phyloP scores from a whole-genome alignment of 1,139 yeast genomes.

The Saccharomycopsis hybrid region DNA sequence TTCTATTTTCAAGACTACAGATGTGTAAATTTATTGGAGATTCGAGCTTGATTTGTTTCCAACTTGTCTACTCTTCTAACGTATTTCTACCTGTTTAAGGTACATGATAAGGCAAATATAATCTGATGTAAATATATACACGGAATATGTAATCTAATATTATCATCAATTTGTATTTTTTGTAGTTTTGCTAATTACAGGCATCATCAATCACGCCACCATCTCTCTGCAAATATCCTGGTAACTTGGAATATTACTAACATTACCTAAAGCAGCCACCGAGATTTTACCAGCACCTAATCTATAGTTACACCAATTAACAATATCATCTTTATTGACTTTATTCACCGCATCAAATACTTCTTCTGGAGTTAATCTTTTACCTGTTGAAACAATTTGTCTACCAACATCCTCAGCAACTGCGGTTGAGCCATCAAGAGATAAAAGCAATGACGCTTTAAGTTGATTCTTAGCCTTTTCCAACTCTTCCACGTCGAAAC shows the following conservation, averaged over 20 bases:
- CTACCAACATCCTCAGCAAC: conserved; percentile 98
- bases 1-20: too few relatives aligned
- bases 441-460: conserved; percentile 82
- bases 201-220: too few relatives aligned
- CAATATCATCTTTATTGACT: conserved; percentile 73
- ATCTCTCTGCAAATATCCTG: background rate
- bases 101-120: too few relatives aligned
- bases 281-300: conserved; percentile 77
- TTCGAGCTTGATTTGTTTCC: too few relatives aligned
- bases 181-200: too few relatives aligned
- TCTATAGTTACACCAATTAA: conserved; percentile 83
- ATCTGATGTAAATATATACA: too few relatives aligned
- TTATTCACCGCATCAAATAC: conserved; percentile 79
- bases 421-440: conserved; percentile 92
- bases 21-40: too few relatives aligned
- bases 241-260: conserved; percentile 15
- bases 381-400: conserved; percentile 92
- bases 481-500: conserved; percentile 77
- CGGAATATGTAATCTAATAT: too few relatives aligned
- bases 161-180: too few relatives aligned
- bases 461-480: conserved; percentile 92
- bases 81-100: too few relatives aligned
- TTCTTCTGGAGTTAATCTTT: conserved; percentile 84
- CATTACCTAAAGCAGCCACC: conserved; percentile 81
- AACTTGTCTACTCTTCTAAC: too few relatives aligned